These are phyloP conservation scores for Dipodascus albidus DNA, from an alignment of 805 yeast genomes.

Conservation along the genomic window DNA sequence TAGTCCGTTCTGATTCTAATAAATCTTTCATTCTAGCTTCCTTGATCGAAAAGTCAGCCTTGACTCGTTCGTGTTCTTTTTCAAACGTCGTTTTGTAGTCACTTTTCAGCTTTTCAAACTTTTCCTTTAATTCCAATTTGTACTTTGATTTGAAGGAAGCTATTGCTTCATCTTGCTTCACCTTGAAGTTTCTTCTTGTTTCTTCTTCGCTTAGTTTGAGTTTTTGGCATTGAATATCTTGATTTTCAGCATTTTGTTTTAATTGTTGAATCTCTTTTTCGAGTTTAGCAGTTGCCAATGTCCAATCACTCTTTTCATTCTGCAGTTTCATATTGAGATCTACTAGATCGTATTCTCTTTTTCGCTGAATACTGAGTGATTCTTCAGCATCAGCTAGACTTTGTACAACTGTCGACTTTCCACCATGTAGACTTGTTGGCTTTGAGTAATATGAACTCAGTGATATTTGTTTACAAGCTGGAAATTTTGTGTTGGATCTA, in stretches of 20 bases:
- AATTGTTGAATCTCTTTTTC: background rate
- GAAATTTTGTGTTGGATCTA: background rate
- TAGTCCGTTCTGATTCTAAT: background rate
- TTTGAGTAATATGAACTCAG: background rate
- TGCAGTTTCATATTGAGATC: background rate
- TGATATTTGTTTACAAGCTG: background rate
- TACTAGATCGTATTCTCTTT: background rate
- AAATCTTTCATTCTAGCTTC: background rate
- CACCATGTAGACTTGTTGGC: background rate
- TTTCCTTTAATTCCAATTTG: slow-evolving; percentile 3
- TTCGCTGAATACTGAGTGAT: background rate
- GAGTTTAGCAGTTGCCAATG: background rate
- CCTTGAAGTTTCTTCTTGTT: background rate
- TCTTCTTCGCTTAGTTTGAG: background rate
- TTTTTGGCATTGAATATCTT: background rate
- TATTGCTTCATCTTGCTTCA: background rate
- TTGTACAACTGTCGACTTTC: background rate
- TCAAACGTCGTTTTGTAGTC: slow-evolving; percentile 15
- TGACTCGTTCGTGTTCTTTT: slow-evolving; percentile 1
- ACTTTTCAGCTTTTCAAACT: slow-evolving; percentile 12
- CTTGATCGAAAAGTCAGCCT: background rate
- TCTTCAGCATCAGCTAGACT: background rate
- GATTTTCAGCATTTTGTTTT: background rate
- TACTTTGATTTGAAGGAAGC: background rate
- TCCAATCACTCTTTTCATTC: background rate